Conservation (phyloP, 768 basidiomycete genomes). For the Tricholoma saponaceum region DNA sequence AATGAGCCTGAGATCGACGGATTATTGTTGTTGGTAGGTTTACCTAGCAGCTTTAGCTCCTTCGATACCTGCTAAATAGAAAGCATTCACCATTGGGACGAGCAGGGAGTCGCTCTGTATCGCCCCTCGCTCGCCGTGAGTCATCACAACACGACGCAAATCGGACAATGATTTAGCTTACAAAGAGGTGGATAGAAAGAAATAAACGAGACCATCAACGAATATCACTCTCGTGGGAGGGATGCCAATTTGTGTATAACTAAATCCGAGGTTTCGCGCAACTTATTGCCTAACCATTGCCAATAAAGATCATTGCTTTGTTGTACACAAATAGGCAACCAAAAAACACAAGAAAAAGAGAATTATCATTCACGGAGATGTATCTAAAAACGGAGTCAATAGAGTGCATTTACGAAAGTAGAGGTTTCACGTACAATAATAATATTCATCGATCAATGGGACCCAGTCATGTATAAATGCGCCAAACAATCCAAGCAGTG, state of each 20-base stretch:
- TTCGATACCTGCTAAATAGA: slow-evolving; percentile 28
- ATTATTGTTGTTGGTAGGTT: slow-evolving; percentile 51
- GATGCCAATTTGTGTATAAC: too few relatives aligned
- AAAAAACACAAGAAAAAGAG: slow-evolving; percentile 2
- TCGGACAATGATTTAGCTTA: slow-evolving; percentile 21
- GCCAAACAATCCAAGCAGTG: slow-evolving; percentile 65
- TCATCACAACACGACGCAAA: slow-evolving; percentile 48
- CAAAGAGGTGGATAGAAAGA: slow-evolving; percentile 4
- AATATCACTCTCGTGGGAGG: too few relatives aligned
- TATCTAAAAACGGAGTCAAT: slow-evolving; percentile 25
- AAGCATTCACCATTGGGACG: not conserved
- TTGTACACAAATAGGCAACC: slow-evolving; percentile 12
- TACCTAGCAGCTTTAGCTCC: slow-evolving; percentile 18
- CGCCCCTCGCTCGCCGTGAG: slow-evolving; percentile 39
- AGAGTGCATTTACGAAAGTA: not conserved
- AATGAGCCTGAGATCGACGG: slow-evolving; percentile 21
- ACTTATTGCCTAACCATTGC: not conserved
- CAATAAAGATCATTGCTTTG: slow-evolving; percentile 8
- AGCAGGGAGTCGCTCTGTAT: slow-evolving; percentile 33
- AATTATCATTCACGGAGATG: slow-evolving; percentile 30
- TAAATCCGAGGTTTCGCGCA: too few relatives aligned
- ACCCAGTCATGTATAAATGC: slow-evolving; percentile 81
- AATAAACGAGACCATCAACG: not conserved
- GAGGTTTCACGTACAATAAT: slow-evolving; percentile 69
- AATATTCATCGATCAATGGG: slow-evolving; percentile 84